These are phyloP conservation scores for Adansonia rubrostipa DNA, from an alignment of 441 rosid genomes.

Conservation along the genomic window DNA sequence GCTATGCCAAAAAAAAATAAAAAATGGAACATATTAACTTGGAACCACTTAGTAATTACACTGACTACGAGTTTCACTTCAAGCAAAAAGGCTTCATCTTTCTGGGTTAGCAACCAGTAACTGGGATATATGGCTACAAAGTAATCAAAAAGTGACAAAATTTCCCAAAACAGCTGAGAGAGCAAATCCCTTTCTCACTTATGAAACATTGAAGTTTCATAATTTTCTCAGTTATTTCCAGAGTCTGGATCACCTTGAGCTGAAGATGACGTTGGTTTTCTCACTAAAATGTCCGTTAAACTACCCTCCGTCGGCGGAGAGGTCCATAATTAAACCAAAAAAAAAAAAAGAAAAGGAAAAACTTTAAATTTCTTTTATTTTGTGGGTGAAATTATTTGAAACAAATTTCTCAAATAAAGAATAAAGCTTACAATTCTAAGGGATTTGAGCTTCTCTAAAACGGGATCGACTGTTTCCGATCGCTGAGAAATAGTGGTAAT, in stretches of 20 bases:
- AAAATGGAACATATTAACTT: neutral
- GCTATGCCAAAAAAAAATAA: neutral
- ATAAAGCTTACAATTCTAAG: conserved; percentile 63
- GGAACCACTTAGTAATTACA: neutral
- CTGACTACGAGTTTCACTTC: neutral
- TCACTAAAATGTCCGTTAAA: conserved; percentile 88
- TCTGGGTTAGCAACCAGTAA: neutral
- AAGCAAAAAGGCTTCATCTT: conserved; percentile 11
- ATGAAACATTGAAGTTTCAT: neutral
- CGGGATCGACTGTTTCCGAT: conserved; percentile 62
- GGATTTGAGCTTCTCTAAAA: conserved; percentile 74
- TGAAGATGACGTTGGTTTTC: conserved; percentile 65
- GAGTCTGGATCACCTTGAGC: conserved; percentile 50
- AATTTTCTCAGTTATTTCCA: neutral
- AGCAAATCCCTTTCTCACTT: neutral
- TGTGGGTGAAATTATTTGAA: neutral
- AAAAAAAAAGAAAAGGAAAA: neutral
- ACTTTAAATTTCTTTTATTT: neutral
- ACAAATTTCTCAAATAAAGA: no score
- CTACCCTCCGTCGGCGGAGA: conserved; percentile 72
- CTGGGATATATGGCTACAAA: neutral
- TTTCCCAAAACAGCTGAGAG: neutral
- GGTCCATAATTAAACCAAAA: conserved; percentile 45
- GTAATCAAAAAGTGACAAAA: neutral
- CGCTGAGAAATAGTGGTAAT: conserved; percentile 80